Evolutionary conservation across 23 red algal species (phyloP), one percentile per base, ranked within the genome.

Genomic region (Chondrus crispus): DNA sequence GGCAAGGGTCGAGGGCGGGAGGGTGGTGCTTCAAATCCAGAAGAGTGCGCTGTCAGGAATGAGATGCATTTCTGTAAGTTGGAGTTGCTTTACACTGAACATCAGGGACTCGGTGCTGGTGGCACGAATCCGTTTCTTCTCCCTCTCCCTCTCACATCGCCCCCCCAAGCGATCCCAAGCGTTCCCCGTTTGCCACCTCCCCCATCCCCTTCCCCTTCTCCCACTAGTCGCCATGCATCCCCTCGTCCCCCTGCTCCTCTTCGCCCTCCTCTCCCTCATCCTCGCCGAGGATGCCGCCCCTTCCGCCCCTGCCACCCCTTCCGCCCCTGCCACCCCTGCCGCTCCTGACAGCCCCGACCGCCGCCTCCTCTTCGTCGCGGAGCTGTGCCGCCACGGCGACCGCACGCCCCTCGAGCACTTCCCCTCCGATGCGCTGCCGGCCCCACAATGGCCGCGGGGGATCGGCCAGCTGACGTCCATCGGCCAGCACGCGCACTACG

Each of bases 371-470:
- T 82, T 95, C 72, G 89, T 89, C 36, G 76, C 92, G 5, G 96
- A 95, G 82, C 48, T 98, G 60, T 98, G 96, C 84, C 91, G 96
- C 11, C 96, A 98, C 82, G 96, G 96, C 32, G 96, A 89, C 41
- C 87, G 96, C 13, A 68, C 89, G 12, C 96, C 96, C 30, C 82
- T 98, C 16, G 53, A 81, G 44, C 80, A 91, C 7, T 98, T 95
- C 45, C 89, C 96, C 1, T 51, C 84, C 46, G 96, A 98, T 41
- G 87, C 87, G 45, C 74, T 82, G 46, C 96, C 96, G 58, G 85
- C 83, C 44, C 62, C 47, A 70, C 47, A 64, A 49, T 98, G 96
- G 96, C 93, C 87, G 58, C 90, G 85, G 83, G 96, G 96, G 13
- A 32, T 91, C 32, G 96, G 96, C 69, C 75, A 95, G 64, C 93